A percentile compares a stretch with the other conserved stretches of the same genome.
Evolutionary conservation across 176 grass and related monocot species (phyloP).

Genomic region (Juncus inflexus): DNA sequence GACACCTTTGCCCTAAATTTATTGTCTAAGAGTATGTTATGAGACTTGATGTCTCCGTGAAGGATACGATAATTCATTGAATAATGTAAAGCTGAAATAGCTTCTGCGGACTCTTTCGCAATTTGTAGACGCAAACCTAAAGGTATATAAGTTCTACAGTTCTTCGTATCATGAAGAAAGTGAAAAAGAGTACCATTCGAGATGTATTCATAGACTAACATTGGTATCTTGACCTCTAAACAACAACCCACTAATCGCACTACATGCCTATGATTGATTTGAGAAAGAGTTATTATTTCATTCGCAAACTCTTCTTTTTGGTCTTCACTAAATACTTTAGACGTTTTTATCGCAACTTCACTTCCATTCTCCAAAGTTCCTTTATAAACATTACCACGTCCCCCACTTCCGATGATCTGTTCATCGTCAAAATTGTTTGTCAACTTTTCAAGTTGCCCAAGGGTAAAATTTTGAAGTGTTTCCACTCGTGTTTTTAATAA

Average conservation of each 20-base stretch:
- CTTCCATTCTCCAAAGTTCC: constrained; percentile 12
- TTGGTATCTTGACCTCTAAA: constrained; percentile 32
- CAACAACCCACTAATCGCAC: constrained; percentile 38
- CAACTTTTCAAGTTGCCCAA: not conserved
- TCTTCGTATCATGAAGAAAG: constrained; percentile 20
- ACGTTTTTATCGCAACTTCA: constrained; percentile 38
- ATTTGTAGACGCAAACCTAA: constrained; percentile 12
- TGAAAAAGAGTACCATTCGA: constrained; percentile 28
- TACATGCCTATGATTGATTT: constrained; percentile 35
- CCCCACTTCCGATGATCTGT: not conserved
- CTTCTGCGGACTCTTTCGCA: constrained; percentile 22
- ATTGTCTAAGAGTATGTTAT: constrained; percentile 30
- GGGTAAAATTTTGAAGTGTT: not conserved
- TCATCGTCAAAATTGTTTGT: not conserved
- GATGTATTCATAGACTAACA: constrained; percentile 39
- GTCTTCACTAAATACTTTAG: not conserved
- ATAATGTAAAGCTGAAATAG: constrained; percentile 29
- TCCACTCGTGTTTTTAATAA: not conserved
- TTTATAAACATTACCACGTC: constrained; percentile 36
- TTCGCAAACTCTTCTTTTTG: constrained; percentile 33
- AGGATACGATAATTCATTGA: constrained; percentile 23
- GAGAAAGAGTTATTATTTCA: constrained; percentile 41
- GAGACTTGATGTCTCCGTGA: constrained; percentile 29
- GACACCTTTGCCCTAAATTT: not conserved
- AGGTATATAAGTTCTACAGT: not conserved